Base-by-base conservation (phyloP, 768 basidiomycete genomes). In the Lentinula boryana region DNA sequence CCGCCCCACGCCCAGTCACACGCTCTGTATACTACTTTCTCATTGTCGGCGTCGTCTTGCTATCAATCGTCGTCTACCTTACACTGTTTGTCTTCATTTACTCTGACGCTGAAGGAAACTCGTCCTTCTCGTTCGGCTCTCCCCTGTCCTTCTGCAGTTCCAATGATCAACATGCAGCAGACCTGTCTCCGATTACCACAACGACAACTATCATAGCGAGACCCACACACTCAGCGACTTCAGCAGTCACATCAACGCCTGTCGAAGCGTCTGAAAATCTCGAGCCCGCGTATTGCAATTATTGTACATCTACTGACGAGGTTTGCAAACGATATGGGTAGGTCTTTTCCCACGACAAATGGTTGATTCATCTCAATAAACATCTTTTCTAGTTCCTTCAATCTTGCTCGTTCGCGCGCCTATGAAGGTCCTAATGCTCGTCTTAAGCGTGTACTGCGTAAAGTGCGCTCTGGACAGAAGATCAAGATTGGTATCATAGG, bases 401-500 rank as follows among this genome's bases (percentile, higher is more conserved):
- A 56, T n/a, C 38, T 56, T 27, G 55, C 55, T 31, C 55, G 55
- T 56, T 56, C 55, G 4, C 55, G 55, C 4, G 55, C 55, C 23
- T 56, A 56, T 23, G 55, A 56, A 56, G 55, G 55, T 23, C 55
- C 55, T 0, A 56, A 56, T 27, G 32, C 55, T 10, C 40, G 38
- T 4, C 55, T 56, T 8, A 56, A 56, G 21, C 55, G 55, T 18
- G 55, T 56, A 6, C 9, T 56, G 5, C 55, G 55, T 6, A 56
- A 56, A 56, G 40, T 38, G 31, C 55, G 40, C 2, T 43, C 40
- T 27, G 40, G 40, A 5, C 21, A 43, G 40, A 36, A 36, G 10
- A 56, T 56, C 7, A 56, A 56, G 43, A 56, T 56, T 5, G 55
- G 55, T 31, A 43, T 56, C n/a, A 36, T 56, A 15, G 55, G 55